Conservation (phyloP, 2,329 filamentous ascomycete genomes). For the Bipolaris cookei region DNA sequence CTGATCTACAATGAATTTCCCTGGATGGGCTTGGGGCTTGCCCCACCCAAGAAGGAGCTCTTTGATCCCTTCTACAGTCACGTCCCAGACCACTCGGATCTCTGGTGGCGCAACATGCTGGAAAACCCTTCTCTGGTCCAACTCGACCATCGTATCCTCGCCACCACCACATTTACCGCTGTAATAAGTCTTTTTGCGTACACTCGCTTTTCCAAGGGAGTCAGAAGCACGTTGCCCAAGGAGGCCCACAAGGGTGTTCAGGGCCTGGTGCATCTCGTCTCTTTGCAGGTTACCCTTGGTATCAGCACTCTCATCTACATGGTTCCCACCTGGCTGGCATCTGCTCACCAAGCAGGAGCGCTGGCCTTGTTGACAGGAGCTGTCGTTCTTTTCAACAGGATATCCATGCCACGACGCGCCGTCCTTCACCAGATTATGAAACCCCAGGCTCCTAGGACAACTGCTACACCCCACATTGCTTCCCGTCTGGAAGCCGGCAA, state of each 20-base stretch:
- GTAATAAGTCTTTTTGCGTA: constrained; percentile 83
- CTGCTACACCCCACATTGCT: constrained; percentile 27
- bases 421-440: constrained; percentile 42
- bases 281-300: constrained; percentile 81
- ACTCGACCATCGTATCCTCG: constrained; percentile 91
- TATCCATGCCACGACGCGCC: constrained; percentile 42
- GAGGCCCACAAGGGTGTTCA: constrained; percentile 74
- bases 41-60: constrained; percentile 82
- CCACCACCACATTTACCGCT: constrained; percentile 83
- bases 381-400: constrained; percentile 73
- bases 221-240: constrained; percentile 64
- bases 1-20: constrained; percentile 99
- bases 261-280: constrained; percentile 82
- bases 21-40: constrained; percentile 84
- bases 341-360: constrained; percentile 90
- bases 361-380: constrained; percentile 83
- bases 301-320: constrained; percentile 93
- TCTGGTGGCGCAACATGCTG: constrained; percentile 97
- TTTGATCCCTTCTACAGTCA: constrained; percentile 86
- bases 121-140: constrained; percentile 97
- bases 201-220: constrained; percentile 68
- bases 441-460: constrained; percentile 22
- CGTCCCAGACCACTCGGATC: constrained; percentile 75
- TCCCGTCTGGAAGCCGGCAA: constrained; percentile 31
- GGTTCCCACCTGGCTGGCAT: constrained; percentile 85